Percentiles rank a stretch among this genome's conserved stretches.
Evolutionary conservation across 2,329 filamentous ascomycete species (phyloP).

Genomic region (Ascosphaera pollenicola): DNA sequence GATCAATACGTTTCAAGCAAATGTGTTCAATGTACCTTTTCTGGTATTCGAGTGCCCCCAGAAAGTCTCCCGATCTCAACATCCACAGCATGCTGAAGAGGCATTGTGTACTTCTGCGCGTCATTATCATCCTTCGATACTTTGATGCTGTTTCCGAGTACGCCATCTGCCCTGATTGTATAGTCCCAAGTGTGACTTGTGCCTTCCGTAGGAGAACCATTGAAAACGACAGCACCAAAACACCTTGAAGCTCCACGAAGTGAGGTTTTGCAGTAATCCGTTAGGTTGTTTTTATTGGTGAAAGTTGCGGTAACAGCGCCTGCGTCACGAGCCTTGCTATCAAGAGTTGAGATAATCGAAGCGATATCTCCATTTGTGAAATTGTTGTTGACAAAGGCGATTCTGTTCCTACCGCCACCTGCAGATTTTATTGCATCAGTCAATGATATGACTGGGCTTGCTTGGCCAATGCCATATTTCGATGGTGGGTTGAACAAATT

Average conservation of each 20-base stretch:
- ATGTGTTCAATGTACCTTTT: slow-evolving; percentile 7
- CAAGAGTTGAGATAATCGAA: slow-evolving; percentile 41
- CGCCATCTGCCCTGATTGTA: slow-evolving; percentile 54
- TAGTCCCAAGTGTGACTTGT: slow-evolving; percentile 57
- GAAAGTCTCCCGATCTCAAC: slow-evolving; percentile 37
- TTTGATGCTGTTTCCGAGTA: slow-evolving; percentile 40
- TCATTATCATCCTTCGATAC: slow-evolving; percentile 42
- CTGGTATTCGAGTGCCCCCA: slow-evolving; percentile 17
- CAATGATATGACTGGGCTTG: slow-evolving; percentile 40
- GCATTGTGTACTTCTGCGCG: slow-evolving; percentile 54
- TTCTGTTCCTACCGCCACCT: slow-evolving; percentile 37
- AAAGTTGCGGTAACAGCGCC: slow-evolving; percentile 26
- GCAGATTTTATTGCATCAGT: slow-evolving; percentile 38
- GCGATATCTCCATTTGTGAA: slow-evolving; percentile 47
- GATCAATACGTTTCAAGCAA: not conserved
- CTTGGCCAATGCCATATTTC: slow-evolving; percentile 46
- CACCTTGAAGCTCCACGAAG: slow-evolving; percentile 47
- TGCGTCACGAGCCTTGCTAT: slow-evolving; percentile 16
- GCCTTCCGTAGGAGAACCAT: slow-evolving; percentile 53
- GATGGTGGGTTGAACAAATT: slow-evolving; percentile 67
- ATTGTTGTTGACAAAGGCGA: slow-evolving; percentile 63
- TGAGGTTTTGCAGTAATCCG: slow-evolving; percentile 38
- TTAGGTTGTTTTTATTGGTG: slow-evolving; percentile 33
- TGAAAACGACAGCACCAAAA: slow-evolving; percentile 53
- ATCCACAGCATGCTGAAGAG: slow-evolving; percentile 61